A percentile compares a stretch with the other conserved stretches of the same genome.
These are phyloP conservation scores for Chamaenerion angustifolium DNA, from an alignment of 345 rosid species.

Conservation along the genomic window DNA sequence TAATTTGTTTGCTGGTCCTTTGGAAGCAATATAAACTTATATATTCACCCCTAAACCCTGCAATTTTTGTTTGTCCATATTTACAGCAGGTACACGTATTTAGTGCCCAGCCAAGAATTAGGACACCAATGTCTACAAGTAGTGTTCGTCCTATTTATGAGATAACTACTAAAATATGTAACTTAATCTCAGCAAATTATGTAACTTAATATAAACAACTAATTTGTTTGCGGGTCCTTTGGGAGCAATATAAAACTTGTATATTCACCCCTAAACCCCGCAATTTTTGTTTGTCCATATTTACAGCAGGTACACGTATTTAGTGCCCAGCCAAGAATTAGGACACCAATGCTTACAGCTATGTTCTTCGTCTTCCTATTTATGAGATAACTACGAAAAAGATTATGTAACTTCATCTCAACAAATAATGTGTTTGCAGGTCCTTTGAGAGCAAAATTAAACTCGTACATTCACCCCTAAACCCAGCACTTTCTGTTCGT, in stretches of 20 bases:
- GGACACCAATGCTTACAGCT: slow-evolving; percentile 27
- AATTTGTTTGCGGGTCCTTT: slow-evolving; percentile 34
- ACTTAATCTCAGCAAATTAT: not conserved
- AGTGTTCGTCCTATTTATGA: too few relatives aligned
- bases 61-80: slow-evolving; percentile 47
- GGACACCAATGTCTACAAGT: slow-evolving; percentile 25
- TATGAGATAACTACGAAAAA: not conserved
- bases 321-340: slow-evolving; percentile 69
- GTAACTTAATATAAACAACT: not conserved
- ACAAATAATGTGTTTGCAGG: slow-evolving; percentile 3
- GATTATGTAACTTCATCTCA: not conserved
- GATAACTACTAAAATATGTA: too few relatives aligned
- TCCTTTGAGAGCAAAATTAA: slow-evolving; percentile 17
- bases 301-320: slow-evolving; percentile 61
- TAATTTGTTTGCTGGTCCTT: slow-evolving; percentile 32
- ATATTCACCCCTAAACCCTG: slow-evolving; percentile 59
- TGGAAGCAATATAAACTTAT: slow-evolving; percentile 29
- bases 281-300: slow-evolving; percentile 47
- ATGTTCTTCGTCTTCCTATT: too few relatives aligned
- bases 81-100: slow-evolving; percentile 61
- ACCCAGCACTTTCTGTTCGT: slow-evolving; percentile 18
- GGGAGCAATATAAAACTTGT: slow-evolving; percentile 27
- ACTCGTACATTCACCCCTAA: slow-evolving; percentile 18
- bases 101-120: slow-evolving; percentile 69
- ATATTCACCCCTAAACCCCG: slow-evolving; percentile 59